Base-by-base conservation (phyloP, 768 basidiomycete genomes). In the Leucosporidium scottii region DNA sequence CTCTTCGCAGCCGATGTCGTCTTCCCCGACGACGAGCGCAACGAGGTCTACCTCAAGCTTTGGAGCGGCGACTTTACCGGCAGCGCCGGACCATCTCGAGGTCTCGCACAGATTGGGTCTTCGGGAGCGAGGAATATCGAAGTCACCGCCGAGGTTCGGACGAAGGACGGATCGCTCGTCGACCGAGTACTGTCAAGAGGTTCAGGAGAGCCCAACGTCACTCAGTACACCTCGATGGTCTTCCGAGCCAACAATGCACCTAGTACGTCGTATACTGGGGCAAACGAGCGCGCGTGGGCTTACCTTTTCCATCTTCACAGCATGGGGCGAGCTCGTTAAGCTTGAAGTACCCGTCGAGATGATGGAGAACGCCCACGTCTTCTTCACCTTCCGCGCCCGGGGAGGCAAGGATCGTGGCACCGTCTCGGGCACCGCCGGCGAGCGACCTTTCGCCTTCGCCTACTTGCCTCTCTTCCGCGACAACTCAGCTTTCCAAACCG, bases 41-140 rank as follows among this genome's bases (percentile, higher is more conserved):
- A 98, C 75, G 94, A 98, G 71, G 82, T 97, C 18, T 98, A 97
- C 78, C 84, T 97, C 80, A 96, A 96, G 78, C 83, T 98, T 0
- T 97, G 93, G 93, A 88, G 86, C 64, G 94, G 91, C 49, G 89
- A 92, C 70, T 98, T 98, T 76, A 79, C 27, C 23, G 23, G 20
- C 10, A 12, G 36, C 39, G 55, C 48, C 0, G 28, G 67, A 78
- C 79, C 31, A 61, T 56, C 55, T 34, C 48, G 58, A 64, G 77
- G 82, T 85, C 64, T 67, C 27, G 68, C 70, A 49, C 73, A 54
- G 65, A 72, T 59, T 17, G 69, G 60, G 53, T 69, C 64, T 36
- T 64, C 50, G 10, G 34, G 79, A 81, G 44, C 60, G n/a, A 86
- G 85, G 61, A 91, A 89, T 70, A 85, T 94, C 12, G 91, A 98